phyloP scores from a whole-genome alignment of 768 basidiomycete species.

The Sarcodon aspratus region DNA sequence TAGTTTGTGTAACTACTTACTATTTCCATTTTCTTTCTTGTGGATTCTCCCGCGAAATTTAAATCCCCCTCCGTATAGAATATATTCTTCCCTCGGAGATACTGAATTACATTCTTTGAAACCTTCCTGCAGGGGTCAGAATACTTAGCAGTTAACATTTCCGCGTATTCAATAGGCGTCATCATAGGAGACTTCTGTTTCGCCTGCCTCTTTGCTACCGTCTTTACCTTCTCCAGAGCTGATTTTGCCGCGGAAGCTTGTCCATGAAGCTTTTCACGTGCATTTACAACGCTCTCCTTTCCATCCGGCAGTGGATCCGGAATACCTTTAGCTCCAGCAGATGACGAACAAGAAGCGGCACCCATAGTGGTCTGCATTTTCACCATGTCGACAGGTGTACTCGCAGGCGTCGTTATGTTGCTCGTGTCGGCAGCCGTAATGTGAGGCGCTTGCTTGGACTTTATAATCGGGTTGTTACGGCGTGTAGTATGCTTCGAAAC shows the following conservation, averaged over 20 bases:
- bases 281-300: neutral
- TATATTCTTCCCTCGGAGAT: constrained; percentile 39
- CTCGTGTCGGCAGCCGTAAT: too few relatives aligned
- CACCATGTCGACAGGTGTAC: too few relatives aligned
- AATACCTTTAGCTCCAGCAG: neutral
- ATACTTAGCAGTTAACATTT: constrained; percentile 27
- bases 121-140: constrained; percentile 10
- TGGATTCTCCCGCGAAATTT: constrained; percentile 35
- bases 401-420: too few relatives aligned
- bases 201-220: constrained; percentile 15
- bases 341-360: too few relatives aligned
- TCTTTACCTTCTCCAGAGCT: neutral
- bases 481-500: too few relatives aligned
- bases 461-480: too few relatives aligned
- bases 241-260: neutral
- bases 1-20: constrained; percentile 30
- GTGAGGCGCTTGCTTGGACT: too few relatives aligned
- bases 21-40: constrained; percentile 46
- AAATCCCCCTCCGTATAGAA: constrained; percentile 52
- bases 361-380: too few relatives aligned
- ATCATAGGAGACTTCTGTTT: constrained; percentile 30
- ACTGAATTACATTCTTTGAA: constrained; percentile 2
- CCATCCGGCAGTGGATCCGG: neutral
- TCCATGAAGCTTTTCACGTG: neutral
- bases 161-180: constrained; percentile 44